Base-by-base conservation (phyloP, 768 basidiomycete genomes). In the Ramaria rubella region DNA sequence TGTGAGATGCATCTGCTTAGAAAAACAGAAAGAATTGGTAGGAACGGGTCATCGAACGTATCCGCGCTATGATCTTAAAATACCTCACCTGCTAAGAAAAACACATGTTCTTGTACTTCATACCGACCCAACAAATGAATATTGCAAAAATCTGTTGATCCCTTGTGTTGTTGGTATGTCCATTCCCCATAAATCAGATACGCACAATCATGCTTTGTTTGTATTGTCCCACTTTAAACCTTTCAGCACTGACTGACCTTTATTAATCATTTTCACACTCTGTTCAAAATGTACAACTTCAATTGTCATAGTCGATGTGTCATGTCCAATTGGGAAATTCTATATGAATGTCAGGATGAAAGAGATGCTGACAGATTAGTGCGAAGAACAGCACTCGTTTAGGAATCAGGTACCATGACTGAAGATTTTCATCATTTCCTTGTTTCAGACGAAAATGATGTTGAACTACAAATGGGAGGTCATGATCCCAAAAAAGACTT, bases 331-430 rank as follows among this genome's bases (percentile, higher is more conserved):
- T 61, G 61, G 29, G 27, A 31, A 17, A 52, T n/a, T 1, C 46
- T 38, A 3, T 49, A 61, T 45, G 61, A 61, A 52, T 61, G 60
- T 52, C 38, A 62, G 33, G 60, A 61, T 61, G 54, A 61, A 44
- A 23, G 46, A 21, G 60, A 61, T 52, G 60, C 61, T 1, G 60
- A 61, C 36, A 24, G 60, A 38, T 33, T 61, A 17, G 15, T 33
- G 30, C 62, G 52, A 42, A 34, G 48, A 17, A 43, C 42, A 9
- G 21, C 7, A 21, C 43, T 45, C 19, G 19, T 21, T 9, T 8
- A 21, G 23, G 15, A 17, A 45, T 45, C 43, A 9, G 7, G 19
- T 45, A 11, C 11, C 36, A 8, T 45, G n/a, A 45, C 43, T 9
- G 19, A 8, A 45, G 9, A 45, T 45, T 8, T 21, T 45, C 15